Evolutionary conservation across 192 early-diverging fungal species (phyloP).

Genomic region (Coemansia sp.): DNA sequence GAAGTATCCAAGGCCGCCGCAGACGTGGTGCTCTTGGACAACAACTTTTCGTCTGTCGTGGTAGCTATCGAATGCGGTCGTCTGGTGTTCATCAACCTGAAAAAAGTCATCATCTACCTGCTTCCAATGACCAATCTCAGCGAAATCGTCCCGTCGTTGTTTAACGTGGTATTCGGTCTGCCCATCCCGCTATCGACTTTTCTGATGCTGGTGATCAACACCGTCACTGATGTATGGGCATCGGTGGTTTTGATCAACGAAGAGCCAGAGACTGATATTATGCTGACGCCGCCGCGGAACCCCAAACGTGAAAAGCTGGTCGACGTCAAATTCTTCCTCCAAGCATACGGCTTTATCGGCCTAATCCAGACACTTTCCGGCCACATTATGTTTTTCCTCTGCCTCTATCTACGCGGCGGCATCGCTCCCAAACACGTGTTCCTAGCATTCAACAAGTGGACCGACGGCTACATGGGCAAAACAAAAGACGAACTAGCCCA

Average conservation of each 20-base stretch:
- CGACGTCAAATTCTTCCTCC: conserved; percentile 62
- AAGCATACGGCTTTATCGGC: conserved; percentile 81
- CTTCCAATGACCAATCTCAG: conserved; percentile 75
- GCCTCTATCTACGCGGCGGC: conserved; percentile 61
- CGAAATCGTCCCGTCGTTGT: conserved; percentile 74
- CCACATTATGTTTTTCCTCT: conserved; percentile 72
- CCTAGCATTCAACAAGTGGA: conserved; percentile 60
- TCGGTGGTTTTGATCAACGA: conserved; percentile 75
- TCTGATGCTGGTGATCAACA: conserved; percentile 76
- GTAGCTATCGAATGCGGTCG: conserved; percentile 81
- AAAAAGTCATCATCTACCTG: conserved; percentile 84
- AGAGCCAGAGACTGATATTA: conserved; percentile 71
- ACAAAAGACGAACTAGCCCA: conserved; percentile 51
- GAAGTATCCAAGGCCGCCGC: conserved; percentile 76
- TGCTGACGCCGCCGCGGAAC: conserved; percentile 69
- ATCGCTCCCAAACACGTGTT: conserved; percentile 58
- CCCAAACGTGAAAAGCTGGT: conserved; percentile 68
- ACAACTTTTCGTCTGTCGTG: conserved; percentile 65
- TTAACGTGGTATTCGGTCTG: conserved; percentile 78
- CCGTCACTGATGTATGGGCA: conserved; percentile 62
- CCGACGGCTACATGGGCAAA: conserved; percentile 59
- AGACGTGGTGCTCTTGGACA: conserved; percentile 66
- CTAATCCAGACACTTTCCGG: conserved; percentile 65
- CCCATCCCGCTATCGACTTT: conserved; percentile 77
- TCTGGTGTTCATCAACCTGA: conserved; percentile 82